Conservation (phyloP, 176 grass and related monocot species). For the Bolboschoenus planiculmis region DNA sequence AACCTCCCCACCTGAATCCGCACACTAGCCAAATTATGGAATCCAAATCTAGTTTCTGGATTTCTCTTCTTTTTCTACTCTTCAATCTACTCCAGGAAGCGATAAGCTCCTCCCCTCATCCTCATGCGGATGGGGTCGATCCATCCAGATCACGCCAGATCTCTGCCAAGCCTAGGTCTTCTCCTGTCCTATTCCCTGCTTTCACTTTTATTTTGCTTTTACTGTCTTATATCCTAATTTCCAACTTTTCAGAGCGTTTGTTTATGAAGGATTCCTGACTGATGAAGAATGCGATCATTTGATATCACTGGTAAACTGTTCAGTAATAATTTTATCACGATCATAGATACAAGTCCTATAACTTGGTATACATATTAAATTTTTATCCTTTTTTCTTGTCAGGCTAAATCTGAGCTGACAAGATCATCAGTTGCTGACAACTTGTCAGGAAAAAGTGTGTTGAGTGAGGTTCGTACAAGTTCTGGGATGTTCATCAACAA, state of each 20-base stretch:
- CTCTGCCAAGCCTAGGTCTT: slow-evolving; percentile 77
- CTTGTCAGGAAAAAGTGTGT: slow-evolving; percentile 59
- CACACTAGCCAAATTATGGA: neutral
- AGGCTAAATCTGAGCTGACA: slow-evolving; percentile 87
- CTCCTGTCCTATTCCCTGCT: neutral
- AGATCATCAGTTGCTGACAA: slow-evolving; percentile 73
- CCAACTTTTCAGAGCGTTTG: slow-evolving; percentile 40
- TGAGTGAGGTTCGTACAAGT: slow-evolving; percentile 76
- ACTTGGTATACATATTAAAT: neutral
- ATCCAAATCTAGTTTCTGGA: neutral
- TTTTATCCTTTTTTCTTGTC: neutral
- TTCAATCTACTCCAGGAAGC: slow-evolving; percentile 1
- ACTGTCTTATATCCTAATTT: slow-evolving; percentile 5
- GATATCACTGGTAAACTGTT: slow-evolving; percentile 57
- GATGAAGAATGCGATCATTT: slow-evolving; percentile 88
- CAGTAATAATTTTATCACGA: neutral
- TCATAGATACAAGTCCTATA: neutral
- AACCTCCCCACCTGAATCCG: neutral
- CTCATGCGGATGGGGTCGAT: slow-evolving; percentile 29
- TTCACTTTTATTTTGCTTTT: neutral
- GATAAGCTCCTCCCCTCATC: neutral
- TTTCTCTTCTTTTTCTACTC: slow-evolving; percentile 23
- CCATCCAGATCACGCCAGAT: slow-evolving; percentile 65
- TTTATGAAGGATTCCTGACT: slow-evolving; percentile 76
- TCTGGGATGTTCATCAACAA: slow-evolving; percentile 73